Evolutionary conservation across 371 early-diverging fungal genomes (phyloP).

Genomic region (Nematocida ironsii): DNA sequence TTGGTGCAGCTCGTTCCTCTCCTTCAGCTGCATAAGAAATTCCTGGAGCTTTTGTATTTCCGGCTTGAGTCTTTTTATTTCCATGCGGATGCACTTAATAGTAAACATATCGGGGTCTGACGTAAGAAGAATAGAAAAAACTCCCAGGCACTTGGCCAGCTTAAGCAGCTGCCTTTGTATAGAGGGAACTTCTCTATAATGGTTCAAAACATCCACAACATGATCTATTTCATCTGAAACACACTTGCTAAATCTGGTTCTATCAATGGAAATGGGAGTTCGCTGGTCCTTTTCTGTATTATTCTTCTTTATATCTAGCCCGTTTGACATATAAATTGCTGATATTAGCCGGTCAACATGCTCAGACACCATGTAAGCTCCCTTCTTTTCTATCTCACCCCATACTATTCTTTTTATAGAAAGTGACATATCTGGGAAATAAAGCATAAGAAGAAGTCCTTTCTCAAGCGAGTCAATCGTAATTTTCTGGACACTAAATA

Average conservation of each 20-base stretch:
- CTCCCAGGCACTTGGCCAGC: neutral
- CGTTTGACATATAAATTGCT: neutral
- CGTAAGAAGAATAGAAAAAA: neutral
- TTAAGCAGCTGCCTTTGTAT: slow-evolving; percentile 24
- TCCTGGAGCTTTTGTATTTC: neutral
- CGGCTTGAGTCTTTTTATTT: slow-evolving; percentile 4
- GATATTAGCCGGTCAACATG: neutral
- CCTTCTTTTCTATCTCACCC: slow-evolving; percentile 29
- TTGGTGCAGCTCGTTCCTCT: slow-evolving; percentile 18
- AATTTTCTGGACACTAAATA: neutral
- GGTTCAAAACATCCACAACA: slow-evolving; percentile 20
- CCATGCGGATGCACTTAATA: slow-evolving; percentile 22
- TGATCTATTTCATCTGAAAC: slow-evolving; percentile 6
- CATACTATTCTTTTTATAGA: slow-evolving; percentile 14
- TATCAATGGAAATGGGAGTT: neutral
- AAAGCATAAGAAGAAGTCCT: slow-evolving; percentile 26
- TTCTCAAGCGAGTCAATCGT: slow-evolving; percentile 13
- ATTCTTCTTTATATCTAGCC: neutral
- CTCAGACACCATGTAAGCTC: neutral
- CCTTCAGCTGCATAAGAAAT: slow-evolving; percentile 11
- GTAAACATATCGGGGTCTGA: neutral
- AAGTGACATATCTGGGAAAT: slow-evolving; percentile 18
- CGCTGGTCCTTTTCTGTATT: neutral
- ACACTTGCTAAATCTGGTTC: neutral
- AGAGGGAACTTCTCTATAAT: slow-evolving; percentile 43